Evolutionary conservation across 345 rosid genomes (phyloP).

Genomic region (Lepidium didymum): DNA sequence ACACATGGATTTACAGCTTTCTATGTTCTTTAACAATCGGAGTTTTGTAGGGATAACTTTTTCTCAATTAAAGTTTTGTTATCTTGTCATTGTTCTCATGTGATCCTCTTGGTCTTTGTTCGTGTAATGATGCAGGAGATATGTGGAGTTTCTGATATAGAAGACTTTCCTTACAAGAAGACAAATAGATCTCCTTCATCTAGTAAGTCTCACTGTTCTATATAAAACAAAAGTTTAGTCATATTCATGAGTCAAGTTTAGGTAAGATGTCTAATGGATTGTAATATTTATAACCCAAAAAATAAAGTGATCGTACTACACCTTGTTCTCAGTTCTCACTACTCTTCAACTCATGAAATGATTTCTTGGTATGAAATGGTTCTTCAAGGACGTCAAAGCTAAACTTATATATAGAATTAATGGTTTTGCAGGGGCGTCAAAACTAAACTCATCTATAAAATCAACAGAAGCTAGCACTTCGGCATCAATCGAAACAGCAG

Average conservation of each 20-base stretch:
- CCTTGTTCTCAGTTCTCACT: neutral
- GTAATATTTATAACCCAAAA: neutral
- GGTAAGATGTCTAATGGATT: neutral
- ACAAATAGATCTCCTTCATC: constrained; percentile 27
- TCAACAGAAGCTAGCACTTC: constrained; percentile 14
- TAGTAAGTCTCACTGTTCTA: constrained; percentile 31
- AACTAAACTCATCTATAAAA: constrained; percentile 15
- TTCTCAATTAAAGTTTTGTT: neutral
- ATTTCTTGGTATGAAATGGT: neutral
- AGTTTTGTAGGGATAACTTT: neutral
- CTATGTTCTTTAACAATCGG: neutral
- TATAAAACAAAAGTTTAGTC: neutral
- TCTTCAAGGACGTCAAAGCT: constrained; percentile 39
- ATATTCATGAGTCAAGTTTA: neutral
- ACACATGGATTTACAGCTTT: neutral
- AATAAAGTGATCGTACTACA: neutral
- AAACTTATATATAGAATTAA: constrained; percentile 2
- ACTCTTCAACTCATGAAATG: neutral
- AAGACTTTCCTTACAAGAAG: constrained; percentile 56
- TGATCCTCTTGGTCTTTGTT: neutral
- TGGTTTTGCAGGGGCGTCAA: constrained; percentile 37
- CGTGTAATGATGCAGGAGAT: constrained; percentile 34
- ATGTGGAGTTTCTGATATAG: constrained; percentile 54
- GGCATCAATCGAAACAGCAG: constrained; percentile 17
- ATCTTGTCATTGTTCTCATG: neutral